Evolutionary conservation across 208 protist species (phyloP).

Genomic region (Acanthamoeba castellanii): DNA sequence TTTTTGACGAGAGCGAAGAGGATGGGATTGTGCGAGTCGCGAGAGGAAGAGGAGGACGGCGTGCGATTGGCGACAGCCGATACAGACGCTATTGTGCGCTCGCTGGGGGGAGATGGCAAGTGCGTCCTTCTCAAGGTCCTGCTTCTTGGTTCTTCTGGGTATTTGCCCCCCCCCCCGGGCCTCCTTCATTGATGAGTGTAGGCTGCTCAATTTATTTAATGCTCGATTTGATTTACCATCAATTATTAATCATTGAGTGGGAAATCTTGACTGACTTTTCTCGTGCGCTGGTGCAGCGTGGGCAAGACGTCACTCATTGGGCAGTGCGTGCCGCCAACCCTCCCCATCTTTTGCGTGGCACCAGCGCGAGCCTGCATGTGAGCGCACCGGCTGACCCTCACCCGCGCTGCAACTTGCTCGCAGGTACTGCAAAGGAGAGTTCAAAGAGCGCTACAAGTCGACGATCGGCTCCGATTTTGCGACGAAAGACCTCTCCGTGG

Average conservation of each 20-base stretch:
- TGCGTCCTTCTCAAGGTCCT: slow-evolving; percentile 40
- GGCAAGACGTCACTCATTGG: slow-evolving; percentile 47
- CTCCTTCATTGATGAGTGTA: neutral
- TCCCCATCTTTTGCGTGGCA: neutral
- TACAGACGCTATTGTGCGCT: neutral
- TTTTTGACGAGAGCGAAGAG: neutral
- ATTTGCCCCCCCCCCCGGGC: neutral
- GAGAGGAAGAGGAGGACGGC: slow-evolving; percentile 8
- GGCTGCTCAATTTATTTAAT: neutral
- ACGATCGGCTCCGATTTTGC: slow-evolving; percentile 64
- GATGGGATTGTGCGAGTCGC: slow-evolving; percentile 19
- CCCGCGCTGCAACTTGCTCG: neutral
- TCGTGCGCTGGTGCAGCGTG: neutral
- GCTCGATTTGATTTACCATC: neutral
- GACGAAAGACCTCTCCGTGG: slow-evolving; percentile 24
- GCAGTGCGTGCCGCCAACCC: neutral
- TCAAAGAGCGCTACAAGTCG: slow-evolving; percentile 52
- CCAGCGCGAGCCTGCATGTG: neutral
- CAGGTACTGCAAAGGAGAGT: slow-evolving; percentile 59
- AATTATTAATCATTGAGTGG: neutral
- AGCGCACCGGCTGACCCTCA: neutral
- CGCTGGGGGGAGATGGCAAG: neutral
- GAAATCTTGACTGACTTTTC: neutral
- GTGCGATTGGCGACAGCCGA: slow-evolving; percentile 2
- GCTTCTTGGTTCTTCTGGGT: neutral